A percentile compares a stretch with the other conserved stretches of the same genome.
Conservation (phyloP, 345 rosid genomes). For the Microcos paniculata region DNA sequence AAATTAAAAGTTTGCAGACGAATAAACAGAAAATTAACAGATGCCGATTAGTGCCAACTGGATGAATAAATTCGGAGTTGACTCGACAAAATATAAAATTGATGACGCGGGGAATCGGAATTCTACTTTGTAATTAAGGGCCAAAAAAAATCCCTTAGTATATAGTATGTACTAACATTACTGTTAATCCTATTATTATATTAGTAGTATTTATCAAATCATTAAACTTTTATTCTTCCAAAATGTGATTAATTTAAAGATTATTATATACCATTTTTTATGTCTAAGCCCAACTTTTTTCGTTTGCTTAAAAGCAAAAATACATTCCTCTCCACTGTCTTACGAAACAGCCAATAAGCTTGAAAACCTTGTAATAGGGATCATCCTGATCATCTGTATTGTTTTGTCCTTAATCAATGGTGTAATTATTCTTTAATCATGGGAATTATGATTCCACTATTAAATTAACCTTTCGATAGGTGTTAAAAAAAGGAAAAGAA, state of each 20-base stretch:
- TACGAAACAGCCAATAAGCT: not conserved
- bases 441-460: conserved; percentile 5
- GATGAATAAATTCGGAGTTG: conserved; percentile 32
- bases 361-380: conserved; percentile 5
- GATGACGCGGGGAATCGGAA: conserved; percentile 21
- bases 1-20: not conserved
- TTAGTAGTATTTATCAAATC: not conserved
- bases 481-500: too few species aligned
- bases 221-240: not conserved
- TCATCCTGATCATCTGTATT: not conserved
- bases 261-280: not conserved
- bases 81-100: conserved; percentile 8
- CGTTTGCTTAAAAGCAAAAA: not conserved
- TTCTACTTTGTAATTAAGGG: not conserved
- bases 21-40: not conserved
- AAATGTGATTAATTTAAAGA: not conserved
- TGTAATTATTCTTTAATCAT: conserved; percentile 6
- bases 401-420: not conserved
- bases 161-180: not conserved
- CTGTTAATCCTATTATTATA: too few species aligned
- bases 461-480: not conserved
- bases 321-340: not conserved
- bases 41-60: conserved; percentile 11
- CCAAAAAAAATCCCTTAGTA: too few species aligned
- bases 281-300: not conserved